phyloP scores from a whole-genome alignment of 2,329 filamentous ascomycete genomes.

The Exophiala oligosperma region DNA sequence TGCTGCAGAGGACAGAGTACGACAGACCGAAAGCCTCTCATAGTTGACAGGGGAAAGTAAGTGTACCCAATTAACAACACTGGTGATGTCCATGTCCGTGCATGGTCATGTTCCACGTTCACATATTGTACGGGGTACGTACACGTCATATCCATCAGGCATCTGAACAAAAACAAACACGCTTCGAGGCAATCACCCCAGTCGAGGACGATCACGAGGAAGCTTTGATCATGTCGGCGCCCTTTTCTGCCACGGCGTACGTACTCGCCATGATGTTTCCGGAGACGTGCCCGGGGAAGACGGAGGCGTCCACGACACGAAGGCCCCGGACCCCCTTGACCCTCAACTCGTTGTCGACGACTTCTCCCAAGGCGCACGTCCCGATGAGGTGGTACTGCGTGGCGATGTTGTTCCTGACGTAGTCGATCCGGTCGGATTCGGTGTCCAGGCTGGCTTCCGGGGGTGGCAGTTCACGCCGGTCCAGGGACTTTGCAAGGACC shows the following conservation, averaged over 20 bases:
- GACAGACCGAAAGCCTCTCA: too few relatives aligned
- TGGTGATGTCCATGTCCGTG: too few relatives aligned
- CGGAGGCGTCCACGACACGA: constrained; percentile 39
- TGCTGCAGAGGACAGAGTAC: too few relatives aligned
- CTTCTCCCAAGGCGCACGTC: constrained; percentile 47
- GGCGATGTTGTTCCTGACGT: constrained; percentile 39
- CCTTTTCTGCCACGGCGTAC: constrained; percentile 37
- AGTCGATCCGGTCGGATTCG: constrained; percentile 34
- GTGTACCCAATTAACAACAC: too few relatives aligned
- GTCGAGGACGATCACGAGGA: constrained; percentile 16
- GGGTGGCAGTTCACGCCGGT: constrained; percentile 15
- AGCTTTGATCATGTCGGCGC: constrained; percentile 37
- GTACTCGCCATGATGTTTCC: constrained; percentile 33
- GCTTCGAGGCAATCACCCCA: too few relatives aligned
- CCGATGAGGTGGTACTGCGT: constrained; percentile 45
- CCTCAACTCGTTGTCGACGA: constrained; percentile 38
- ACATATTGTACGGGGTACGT: too few relatives aligned
- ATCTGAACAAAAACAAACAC: too few relatives aligned
- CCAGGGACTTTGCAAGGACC: constrained; percentile 16
- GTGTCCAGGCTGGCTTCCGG: constrained; percentile 15
- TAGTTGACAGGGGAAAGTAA: too few relatives aligned
- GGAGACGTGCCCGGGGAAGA: constrained; percentile 36
- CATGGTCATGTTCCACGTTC: too few relatives aligned
- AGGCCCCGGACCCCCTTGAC: constrained; percentile 40
- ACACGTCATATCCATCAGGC: too few relatives aligned